These are phyloP conservation scores for Russula ochroleuca DNA, from an alignment of 768 basidiomycete genomes.

Conservation along the genomic window DNA sequence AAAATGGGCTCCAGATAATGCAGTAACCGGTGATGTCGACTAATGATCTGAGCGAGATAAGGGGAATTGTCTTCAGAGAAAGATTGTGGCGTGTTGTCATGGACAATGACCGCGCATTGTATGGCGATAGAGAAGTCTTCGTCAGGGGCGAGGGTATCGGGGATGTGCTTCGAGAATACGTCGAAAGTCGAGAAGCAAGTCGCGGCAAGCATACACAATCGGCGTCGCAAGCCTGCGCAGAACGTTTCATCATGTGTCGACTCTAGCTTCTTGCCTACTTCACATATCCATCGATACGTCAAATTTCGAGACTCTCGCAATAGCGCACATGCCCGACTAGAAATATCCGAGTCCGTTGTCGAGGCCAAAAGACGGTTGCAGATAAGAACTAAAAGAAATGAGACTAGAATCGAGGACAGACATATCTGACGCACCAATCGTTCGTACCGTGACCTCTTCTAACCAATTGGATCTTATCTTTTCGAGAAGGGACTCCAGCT, in stretches of 20 bases:
- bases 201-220: constrained; percentile 11
- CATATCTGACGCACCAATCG: constrained; percentile 7
- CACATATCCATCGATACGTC: constrained; percentile 10
- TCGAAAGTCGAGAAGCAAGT: constrained; percentile 21
- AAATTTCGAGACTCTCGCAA: constrained; percentile 13
- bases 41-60: not conserved
- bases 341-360: constrained; percentile 1
- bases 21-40: no score
- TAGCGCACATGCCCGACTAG: not conserved
- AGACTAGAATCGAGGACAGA: not conserved
- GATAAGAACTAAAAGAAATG: constrained; percentile 6
- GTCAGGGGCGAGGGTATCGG: not conserved
- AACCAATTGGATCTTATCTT: constrained; percentile 43
- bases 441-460: constrained; percentile 16
- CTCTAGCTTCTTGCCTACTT: constrained; percentile 7
- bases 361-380: constrained; percentile 11
- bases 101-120: not conserved
- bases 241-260: not conserved
- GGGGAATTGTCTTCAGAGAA: not conserved
- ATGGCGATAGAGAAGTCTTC: constrained; percentile 15
- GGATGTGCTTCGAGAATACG: constrained; percentile 3
- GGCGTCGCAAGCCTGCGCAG: not conserved
- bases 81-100: constrained; percentile 6
- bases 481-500: constrained; percentile 37
- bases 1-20: not conserved